Evolutionary conservation across 129 eudicot genomes (phyloP).

Genomic region (Heracleum sosnowskyi): DNA sequence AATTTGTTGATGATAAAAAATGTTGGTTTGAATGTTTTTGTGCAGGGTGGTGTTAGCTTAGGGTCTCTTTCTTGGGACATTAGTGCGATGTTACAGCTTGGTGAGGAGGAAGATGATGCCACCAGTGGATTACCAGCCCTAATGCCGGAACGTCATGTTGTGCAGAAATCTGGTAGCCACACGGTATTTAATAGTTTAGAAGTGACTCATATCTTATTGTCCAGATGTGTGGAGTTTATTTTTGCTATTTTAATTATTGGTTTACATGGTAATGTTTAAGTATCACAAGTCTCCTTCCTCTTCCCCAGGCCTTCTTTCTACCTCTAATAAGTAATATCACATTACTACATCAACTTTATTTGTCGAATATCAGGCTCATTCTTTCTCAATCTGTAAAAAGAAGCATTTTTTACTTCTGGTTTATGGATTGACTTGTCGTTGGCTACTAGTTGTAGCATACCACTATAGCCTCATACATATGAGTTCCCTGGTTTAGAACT

Average conservation of each 20-base stretch:
- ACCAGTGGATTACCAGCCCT: constrained; percentile 69
- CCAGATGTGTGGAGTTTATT: neutral
- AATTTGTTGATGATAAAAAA: neutral
- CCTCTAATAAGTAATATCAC: no score
- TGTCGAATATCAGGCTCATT: neutral
- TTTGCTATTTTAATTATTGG: neutral
- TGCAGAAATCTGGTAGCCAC: constrained; percentile 24
- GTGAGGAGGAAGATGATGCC: constrained; percentile 90
- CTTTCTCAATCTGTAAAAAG: neutral
- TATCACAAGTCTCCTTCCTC: no score
- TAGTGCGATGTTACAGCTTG: constrained; percentile 52
- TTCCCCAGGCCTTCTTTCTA: neutral
- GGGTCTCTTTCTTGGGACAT: constrained; percentile 60
- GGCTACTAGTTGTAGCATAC: neutral
- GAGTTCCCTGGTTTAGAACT: neutral
- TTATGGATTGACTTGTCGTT: neutral
- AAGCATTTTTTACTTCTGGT: neutral
- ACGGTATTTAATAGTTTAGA: constrained; percentile 33
- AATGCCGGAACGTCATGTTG: constrained; percentile 54
- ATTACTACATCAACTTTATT: neutral
- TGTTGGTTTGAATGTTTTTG: neutral
- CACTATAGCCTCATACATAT: neutral
- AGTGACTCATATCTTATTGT: neutral
- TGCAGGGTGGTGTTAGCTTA: constrained; percentile 42
- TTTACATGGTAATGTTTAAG: neutral